phyloP scores from a whole-genome alignment of 2,329 filamentous ascomycete species.

The Claviceps citrina region DNA sequence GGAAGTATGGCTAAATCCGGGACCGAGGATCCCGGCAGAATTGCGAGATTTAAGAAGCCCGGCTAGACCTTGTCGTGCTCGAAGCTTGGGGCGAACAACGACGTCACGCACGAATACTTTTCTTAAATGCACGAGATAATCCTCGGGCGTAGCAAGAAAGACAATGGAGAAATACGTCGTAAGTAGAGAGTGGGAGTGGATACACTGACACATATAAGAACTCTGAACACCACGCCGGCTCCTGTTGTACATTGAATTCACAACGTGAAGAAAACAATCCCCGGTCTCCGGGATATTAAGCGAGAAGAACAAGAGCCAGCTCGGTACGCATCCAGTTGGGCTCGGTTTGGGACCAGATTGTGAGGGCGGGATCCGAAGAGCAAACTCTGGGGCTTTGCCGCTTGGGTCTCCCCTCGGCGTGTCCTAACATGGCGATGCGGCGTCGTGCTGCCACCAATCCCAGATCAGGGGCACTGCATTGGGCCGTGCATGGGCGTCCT shows the following conservation, averaged over 20 bases:
- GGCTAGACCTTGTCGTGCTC: no score
- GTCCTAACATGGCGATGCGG: conserved; percentile 7
- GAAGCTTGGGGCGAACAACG: no score
- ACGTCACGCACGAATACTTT: no score
- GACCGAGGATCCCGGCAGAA: background rate
- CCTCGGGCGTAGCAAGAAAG: background rate
- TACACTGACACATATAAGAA: conserved; percentile 23
- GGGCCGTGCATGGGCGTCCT: conserved; percentile 9
- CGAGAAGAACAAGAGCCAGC: conserved; percentile 6
- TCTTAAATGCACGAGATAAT: no score
- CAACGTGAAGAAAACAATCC: conserved; percentile 2
- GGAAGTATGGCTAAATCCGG: background rate
- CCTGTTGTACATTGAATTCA: background rate
- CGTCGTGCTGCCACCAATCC: conserved; percentile 8
- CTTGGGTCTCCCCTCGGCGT: conserved; percentile 5
- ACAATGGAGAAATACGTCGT: conserved; percentile 11
- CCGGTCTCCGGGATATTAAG: conserved; percentile 4
- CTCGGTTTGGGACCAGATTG: conserved; percentile 17
- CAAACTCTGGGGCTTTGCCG: conserved; percentile 11
- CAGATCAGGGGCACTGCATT: conserved; percentile 9
- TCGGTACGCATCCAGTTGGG: conserved; percentile 9
- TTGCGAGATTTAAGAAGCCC: no score
- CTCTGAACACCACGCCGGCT: conserved; percentile 10
- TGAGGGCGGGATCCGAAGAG: conserved; percentile 16
- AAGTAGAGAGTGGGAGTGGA: conserved; percentile 15